phyloP scores from a whole-genome alignment of 495 filamentous ascomycete genomes.

The Bombardia bombarda region DNA sequence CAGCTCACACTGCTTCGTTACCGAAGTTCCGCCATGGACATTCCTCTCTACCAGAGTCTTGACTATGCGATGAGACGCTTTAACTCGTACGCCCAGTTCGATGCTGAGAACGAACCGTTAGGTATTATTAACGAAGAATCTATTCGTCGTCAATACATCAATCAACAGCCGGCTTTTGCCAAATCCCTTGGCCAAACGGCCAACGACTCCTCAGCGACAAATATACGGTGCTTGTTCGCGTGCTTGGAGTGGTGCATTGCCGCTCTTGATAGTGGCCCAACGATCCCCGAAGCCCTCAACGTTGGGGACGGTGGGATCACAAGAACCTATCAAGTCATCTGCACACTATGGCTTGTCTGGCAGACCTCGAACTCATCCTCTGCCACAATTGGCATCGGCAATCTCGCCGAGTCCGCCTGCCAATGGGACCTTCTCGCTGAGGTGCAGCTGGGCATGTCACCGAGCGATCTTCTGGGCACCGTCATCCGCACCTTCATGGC shows the following conservation, averaged over 20 bases:
- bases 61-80: conserved; percentile 6
- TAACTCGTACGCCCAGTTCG: conserved; percentile 10
- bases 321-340: conserved; percentile 6
- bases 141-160: conserved; percentile 6
- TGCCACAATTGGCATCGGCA: background rate
- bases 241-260: conserved; percentile 10
- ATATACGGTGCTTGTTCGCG: background rate
- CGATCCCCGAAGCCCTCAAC: background rate
- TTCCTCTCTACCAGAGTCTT: conserved; percentile 6
- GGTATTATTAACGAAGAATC: background rate
- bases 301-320: background rate
- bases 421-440: background rate
- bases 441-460: conserved; percentile 11
- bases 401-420: background rate
- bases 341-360: conserved; percentile 10
- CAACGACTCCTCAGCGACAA: background rate
- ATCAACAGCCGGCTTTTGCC: conserved; percentile 5
- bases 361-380: background rate
- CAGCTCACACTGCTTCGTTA: background rate
- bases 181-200: background rate
- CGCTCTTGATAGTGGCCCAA: background rate
- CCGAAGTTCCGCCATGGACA: conserved; percentile 6
- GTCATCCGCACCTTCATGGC: conserved; percentile 15
- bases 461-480: conserved; percentile 11
- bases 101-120: background rate